A percentile compares a stretch with the other conserved stretches of the same genome.
Conservation (phyloP, 2,329 filamentous ascomycete genomes). For the Amesomyces nigricolor region DNA sequence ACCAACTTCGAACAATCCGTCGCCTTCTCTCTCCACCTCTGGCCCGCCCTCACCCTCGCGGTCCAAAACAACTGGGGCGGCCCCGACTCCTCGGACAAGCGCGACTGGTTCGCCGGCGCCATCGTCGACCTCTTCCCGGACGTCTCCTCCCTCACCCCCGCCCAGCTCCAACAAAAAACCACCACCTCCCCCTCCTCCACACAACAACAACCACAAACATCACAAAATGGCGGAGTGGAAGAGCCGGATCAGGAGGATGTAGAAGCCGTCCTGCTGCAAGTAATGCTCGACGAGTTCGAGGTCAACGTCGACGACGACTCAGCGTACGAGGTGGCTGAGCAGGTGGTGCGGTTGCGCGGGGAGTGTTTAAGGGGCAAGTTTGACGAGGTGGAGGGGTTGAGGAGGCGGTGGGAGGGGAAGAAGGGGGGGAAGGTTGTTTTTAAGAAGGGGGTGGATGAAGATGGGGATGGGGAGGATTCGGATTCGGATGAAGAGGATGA, state of each 20-base stretch:
- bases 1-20: constrained; percentile 78
- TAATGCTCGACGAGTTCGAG: constrained; percentile 95
- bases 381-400: constrained; percentile 58
- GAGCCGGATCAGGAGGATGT: constrained; percentile 71
- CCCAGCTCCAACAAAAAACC: constrained; percentile 21
- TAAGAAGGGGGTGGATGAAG: constrained; percentile 49
- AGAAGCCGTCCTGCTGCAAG: constrained; percentile 77
- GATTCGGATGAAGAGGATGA: constrained; percentile 50
- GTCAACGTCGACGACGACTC: constrained; percentile 88
- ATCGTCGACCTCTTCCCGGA: constrained; percentile 75
- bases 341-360: constrained; percentile 63
- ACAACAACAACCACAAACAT: constrained; percentile 26
- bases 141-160: constrained; percentile 44
- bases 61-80: constrained; percentile 87
- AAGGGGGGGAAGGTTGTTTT: constrained; percentile 55
- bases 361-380: constrained; percentile 62
- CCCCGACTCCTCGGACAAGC: constrained; percentile 74
- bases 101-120: constrained; percentile 91
- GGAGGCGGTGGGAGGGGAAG: constrained; percentile 55
- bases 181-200: neutral
- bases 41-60: constrained; percentile 82
- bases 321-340: constrained; percentile 64
- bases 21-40: constrained; percentile 77
- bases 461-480: constrained; percentile 55
- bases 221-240: constrained; percentile 26